Evolutionary conservation across 2,329 filamentous ascomycete species (phyloP).

Genomic region (Aspergillus neoniger): DNA sequence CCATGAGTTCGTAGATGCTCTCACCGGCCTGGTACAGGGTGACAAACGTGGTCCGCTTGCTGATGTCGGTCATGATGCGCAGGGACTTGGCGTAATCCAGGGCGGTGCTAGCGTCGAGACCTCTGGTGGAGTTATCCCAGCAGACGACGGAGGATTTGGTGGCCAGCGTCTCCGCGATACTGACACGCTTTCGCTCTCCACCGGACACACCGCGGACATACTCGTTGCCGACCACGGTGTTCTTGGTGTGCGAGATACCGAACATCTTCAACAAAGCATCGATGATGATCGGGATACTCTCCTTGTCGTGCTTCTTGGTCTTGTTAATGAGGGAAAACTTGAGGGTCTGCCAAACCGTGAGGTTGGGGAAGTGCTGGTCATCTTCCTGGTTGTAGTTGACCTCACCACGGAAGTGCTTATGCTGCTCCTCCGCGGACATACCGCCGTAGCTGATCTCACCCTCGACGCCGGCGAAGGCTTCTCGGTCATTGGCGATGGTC

Average conservation of each 20-base stretch:
- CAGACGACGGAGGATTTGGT: conserved; percentile 72
- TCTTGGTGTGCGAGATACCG: conserved; percentile 72
- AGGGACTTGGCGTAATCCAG: conserved; percentile 73
- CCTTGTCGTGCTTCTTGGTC: conserved; percentile 66
- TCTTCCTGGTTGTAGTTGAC: conserved; percentile 79
- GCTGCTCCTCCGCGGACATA: conserved; percentile 67
- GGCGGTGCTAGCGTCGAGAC: conserved; percentile 77
- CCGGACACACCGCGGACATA: conserved; percentile 73
- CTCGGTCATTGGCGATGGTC: conserved; percentile 69
- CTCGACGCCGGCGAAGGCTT: conserved; percentile 64
- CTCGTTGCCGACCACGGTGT: conserved; percentile 75
- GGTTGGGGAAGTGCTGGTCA: conserved; percentile 70
- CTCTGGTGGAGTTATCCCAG: conserved; percentile 79
- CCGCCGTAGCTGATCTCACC: conserved; percentile 74
- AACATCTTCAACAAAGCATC: conserved; percentile 75
- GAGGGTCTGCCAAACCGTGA: conserved; percentile 78
- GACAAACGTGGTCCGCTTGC: conserved; percentile 68
- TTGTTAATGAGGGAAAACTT: conserved; percentile 75
- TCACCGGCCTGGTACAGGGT: conserved; percentile 73
- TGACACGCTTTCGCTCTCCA: conserved; percentile 78
- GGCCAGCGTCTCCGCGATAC: conserved; percentile 74
- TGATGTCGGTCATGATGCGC: conserved; percentile 74
- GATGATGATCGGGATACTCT: conserved; percentile 68
- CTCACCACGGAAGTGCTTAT: conserved; percentile 70
- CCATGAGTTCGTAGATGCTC: conserved; percentile 71